Percentiles rank a stretch among this genome's conserved stretches.
Conservation (phyloP, 1,284 basidiomycete genomes). For the Schizophyllum commune region DNA sequence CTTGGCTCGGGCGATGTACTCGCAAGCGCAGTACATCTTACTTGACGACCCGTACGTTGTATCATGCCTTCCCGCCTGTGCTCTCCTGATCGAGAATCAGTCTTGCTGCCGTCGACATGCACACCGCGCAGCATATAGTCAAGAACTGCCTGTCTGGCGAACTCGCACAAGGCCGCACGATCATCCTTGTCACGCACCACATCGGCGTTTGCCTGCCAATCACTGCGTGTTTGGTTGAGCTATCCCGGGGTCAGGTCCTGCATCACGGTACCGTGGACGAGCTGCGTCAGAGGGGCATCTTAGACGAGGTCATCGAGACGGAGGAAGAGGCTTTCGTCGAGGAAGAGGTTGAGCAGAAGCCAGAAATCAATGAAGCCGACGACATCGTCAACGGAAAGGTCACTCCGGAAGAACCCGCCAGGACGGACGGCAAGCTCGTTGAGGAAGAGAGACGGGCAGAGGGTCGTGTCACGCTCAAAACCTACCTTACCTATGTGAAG, state of each 20-base stretch:
- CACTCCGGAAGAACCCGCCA: slow-evolving; percentile 9
- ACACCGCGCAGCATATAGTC: slow-evolving; percentile 73
- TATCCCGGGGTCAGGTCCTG: slow-evolving; percentile 53
- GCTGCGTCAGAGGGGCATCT: slow-evolving; percentile 42
- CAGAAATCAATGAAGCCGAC: slow-evolving; percentile 34
- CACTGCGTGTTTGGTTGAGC: slow-evolving; percentile 60
- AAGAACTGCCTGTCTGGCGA: slow-evolving; percentile 55
- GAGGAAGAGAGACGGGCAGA: slow-evolving; percentile 59
- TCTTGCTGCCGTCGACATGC: slow-evolving; percentile 84
- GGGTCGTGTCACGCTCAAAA: slow-evolving; percentile 50
- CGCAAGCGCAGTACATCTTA: slow-evolving; percentile 43
- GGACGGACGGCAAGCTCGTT: slow-evolving; percentile 43
- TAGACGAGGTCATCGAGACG: slow-evolving; percentile 41
- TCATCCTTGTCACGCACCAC: slow-evolving; percentile 85
- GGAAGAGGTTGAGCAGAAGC: slow-evolving; percentile 17
- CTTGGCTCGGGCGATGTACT: slow-evolving; percentile 60
- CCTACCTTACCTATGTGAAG: slow-evolving; percentile 54
- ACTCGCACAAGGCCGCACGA: slow-evolving; percentile 58
- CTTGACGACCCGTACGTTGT: not conserved
- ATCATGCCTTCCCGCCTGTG: slow-evolving; percentile 9
- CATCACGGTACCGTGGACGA: slow-evolving; percentile 49
- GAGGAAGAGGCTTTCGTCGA: slow-evolving; percentile 31
- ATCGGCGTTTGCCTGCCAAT: slow-evolving; percentile 62
- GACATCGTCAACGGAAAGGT: slow-evolving; percentile 3
- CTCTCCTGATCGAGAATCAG: slow-evolving; percentile 26